Conservation (phyloP, 495 filamentous ascomycete species). For the Annulohypoxylon nitens region DNA sequence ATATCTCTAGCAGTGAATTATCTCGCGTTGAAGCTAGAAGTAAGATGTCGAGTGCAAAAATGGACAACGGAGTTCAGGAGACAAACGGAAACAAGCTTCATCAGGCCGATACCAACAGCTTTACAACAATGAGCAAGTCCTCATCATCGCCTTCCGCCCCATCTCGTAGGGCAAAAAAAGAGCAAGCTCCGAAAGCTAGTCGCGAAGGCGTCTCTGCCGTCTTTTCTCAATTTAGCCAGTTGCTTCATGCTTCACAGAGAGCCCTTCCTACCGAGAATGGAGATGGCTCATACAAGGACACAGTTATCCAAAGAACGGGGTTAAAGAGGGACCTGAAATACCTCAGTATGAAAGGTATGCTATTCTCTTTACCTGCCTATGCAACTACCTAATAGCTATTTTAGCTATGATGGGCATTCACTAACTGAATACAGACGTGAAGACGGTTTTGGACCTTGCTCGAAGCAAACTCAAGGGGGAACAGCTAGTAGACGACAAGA, state of each 20-base stretch:
- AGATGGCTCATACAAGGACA: constrained; percentile 65
- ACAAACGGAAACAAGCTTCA: constrained; percentile 31
- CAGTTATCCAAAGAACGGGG: constrained; percentile 59
- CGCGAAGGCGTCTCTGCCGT: constrained; percentile 60
- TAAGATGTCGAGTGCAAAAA: constrained; percentile 36
- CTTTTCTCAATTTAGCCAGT: constrained; percentile 72
- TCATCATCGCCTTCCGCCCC: constrained; percentile 12
- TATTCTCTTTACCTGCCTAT: not conserved
- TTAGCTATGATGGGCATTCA: not conserved
- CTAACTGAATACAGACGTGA: constrained; percentile 51
- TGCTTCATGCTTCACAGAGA: constrained; percentile 73
- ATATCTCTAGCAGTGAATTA: not conserved
- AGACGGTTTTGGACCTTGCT: constrained; percentile 55
- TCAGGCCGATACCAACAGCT: constrained; percentile 24
- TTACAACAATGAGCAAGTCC: constrained; percentile 27
- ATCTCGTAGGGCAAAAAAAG: constrained; percentile 38
- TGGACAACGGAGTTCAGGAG: constrained; percentile 17
- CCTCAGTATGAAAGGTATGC: constrained; percentile 59
- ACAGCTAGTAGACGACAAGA: constrained; percentile 78
- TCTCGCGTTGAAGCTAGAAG: not conserved
- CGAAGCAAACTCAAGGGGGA: constrained; percentile 60
- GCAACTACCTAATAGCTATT: not conserved
- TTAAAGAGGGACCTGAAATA: constrained; percentile 73
- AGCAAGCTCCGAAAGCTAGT: constrained; percentile 47
- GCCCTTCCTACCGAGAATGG: constrained; percentile 77